A percentile compares a stretch with the other conserved stretches of the same genome.
These are phyloP conservation scores for Hypsizygus ulmarius DNA, from an alignment of 1,284 basidiomycete species.

Conservation along the genomic window DNA sequence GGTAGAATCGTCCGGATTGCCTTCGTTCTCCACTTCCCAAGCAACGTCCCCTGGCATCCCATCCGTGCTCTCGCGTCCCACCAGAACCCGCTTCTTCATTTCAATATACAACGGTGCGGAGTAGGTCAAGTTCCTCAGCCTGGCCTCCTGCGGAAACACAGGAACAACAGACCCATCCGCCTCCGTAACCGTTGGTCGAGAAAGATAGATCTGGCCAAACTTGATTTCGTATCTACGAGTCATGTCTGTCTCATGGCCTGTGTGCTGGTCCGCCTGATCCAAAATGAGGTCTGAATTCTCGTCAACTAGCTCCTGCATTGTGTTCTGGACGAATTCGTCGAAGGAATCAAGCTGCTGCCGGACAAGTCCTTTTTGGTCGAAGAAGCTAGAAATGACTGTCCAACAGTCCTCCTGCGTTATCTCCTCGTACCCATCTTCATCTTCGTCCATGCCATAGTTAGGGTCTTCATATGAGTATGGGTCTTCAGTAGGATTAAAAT, in stretches of 20 bases:
- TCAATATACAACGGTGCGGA: conserved; percentile 96
- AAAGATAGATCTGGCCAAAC: conserved; percentile 97
- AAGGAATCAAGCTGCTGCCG: conserved; percentile 98
- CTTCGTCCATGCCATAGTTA: conserved; percentile 55
- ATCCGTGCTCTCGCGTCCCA: conserved; percentile 80
- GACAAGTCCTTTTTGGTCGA: conserved; percentile 96
- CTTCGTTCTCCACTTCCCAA: conserved; percentile 79
- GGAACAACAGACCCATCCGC: conserved; percentile 92
- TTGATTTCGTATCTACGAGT: conserved; percentile 95
- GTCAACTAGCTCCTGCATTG: conserved; percentile 99
- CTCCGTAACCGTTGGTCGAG: conserved; percentile 92
- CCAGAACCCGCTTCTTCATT: conserved; percentile 84
- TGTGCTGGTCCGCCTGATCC: conserved; percentile 95
- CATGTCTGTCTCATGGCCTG: conserved; percentile 77
- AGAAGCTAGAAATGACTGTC: conserved; percentile 95
- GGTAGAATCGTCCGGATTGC: conserved; percentile 60
- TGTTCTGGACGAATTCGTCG: conserved; percentile 99
- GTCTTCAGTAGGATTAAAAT: conserved; percentile 47
- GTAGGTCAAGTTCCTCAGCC: conserved; percentile 92
- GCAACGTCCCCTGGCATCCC: conserved; percentile 78
- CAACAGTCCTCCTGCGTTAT: conserved; percentile 94
- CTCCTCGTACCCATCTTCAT: conserved; percentile 69
- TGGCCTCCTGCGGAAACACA: conserved; percentile 97
- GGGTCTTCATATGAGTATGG: conserved; percentile 57
- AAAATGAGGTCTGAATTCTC: conserved; percentile 93